These are phyloP conservation scores for Suillus subaureus DNA, from an alignment of 768 basidiomycete species.

Conservation along the genomic window DNA sequence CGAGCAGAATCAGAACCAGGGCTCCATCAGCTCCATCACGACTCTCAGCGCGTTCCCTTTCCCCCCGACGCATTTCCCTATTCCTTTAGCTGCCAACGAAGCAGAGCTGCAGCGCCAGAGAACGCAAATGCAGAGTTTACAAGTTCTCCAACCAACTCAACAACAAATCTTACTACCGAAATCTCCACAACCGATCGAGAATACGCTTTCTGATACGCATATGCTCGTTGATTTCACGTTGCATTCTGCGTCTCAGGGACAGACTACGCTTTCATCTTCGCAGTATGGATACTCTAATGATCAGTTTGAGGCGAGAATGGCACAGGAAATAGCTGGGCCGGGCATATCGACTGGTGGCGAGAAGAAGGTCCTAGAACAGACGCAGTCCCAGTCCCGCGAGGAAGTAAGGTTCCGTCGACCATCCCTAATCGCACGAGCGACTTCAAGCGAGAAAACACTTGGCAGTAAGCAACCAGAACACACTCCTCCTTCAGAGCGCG, in stretches of 20 bases:
- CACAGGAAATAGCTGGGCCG: not conserved
- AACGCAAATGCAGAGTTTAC: constrained; percentile 25
- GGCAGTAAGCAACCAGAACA: constrained; percentile 22
- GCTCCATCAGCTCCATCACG: constrained; percentile 51
- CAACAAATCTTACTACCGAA: constrained; percentile 16
- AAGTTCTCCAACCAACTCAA: constrained; percentile 9
- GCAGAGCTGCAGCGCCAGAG: constrained; percentile 29
- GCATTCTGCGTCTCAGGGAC: constrained; percentile 12
- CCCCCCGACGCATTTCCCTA: constrained; percentile 72
- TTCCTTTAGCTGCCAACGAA: constrained; percentile 46
- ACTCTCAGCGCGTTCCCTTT: constrained; percentile 74
- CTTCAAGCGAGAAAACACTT: constrained; percentile 20
- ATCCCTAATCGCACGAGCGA: constrained; percentile 24
- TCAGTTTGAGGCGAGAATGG: not conserved
- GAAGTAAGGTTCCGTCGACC: constrained; percentile 20
- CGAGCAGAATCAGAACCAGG: constrained; percentile 27
- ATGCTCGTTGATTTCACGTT: constrained; percentile 8
- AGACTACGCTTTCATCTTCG: constrained; percentile 8
- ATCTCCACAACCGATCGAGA: constrained; percentile 24
- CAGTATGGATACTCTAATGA: constrained; percentile 11
- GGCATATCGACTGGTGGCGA: constrained; percentile 5
- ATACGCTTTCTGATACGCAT: constrained; percentile 9
- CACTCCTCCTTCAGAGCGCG: constrained; percentile 25
- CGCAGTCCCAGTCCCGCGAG: not conserved
- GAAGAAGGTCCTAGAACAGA: not conserved